Base-by-base conservation (phyloP, 1,284 basidiomycete species). In the Cryptococcus sp. region DNA sequence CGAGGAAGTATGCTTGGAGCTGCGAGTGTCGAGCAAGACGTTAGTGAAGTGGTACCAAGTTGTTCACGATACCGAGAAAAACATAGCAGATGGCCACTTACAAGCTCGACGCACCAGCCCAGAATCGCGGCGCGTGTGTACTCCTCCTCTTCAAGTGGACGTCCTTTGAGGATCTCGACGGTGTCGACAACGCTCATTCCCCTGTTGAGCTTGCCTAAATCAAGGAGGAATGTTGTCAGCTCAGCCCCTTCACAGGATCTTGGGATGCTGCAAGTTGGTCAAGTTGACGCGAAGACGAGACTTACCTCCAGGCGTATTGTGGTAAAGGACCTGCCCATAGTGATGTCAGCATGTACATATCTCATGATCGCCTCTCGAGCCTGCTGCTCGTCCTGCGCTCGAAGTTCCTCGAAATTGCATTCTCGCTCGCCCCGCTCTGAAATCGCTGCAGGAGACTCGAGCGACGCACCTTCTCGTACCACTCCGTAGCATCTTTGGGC, bases 1-100 rank as follows among this genome's bases (percentile, higher is more conserved):
- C 94, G 56, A 99, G 86, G 86, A 98, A 98, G 81, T 90, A 98
- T 0, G 93, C 93, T 88, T 99, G 96, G 16, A 98, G 85, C 91
- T 95, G 73, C 30, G 13, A 35, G 53, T 43, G 19, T n/a, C 20
- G 23, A 20, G 27, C 52, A 17, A 4, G 19, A 41, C 8, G 30
- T 35, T 10, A 35, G 19, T 40, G 3, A 15, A 13, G 39, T n/a
- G 5, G 23, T 20, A 19, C 6, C 35, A 20, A 53, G 22, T 25
- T 40, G 39, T 38, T 5, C n/a, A 38, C n/a, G 43, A 38, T 7
- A 23, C 17, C 16, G 23, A 23, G 42, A 2, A 8, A 5, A 35
- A 5, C 30, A 35, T 35, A 10, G 30, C 8, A 35, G 38, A 38
- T 22, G 30, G 2, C 17, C 1, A 85, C 89, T 70, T 67, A 93